These are phyloP conservation scores for Yamadazyma ubonensis DNA, from an alignment of 805 yeast genomes.

Conservation along the genomic window DNA sequence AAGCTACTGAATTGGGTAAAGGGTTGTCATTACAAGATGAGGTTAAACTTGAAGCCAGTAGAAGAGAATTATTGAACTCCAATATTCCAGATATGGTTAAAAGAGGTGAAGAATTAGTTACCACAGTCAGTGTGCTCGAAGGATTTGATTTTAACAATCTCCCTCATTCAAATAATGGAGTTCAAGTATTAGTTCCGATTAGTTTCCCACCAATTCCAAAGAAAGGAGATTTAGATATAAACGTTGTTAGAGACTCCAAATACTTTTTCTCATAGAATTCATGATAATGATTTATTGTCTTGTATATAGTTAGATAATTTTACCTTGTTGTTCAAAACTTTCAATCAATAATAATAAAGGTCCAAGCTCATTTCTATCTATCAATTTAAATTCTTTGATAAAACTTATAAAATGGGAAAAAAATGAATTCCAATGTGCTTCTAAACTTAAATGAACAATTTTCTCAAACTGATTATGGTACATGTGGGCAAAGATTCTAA, in stretches of 20 bases:
- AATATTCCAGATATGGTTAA: constrained; percentile 47
- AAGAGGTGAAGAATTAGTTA: constrained; percentile 55
- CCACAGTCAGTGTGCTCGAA: constrained; percentile 64
- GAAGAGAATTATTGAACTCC: constrained; percentile 56
- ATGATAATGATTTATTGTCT: constrained; percentile 16
- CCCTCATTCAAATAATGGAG: constrained; percentile 19
- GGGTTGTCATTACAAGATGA: constrained; percentile 69
- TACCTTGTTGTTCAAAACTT: constrained; percentile 81
- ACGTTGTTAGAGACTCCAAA: constrained; percentile 63
- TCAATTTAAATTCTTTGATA: constrained; percentile 75
- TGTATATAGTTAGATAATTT: constrained; percentile 47
- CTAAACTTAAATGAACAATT: constrained; percentile 84
- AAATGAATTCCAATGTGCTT: constrained; percentile 97
- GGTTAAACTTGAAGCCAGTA: constrained; percentile 62
- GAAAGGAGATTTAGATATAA: constrained; percentile 82
- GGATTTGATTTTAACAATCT: constrained; percentile 24
- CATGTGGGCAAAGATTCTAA: constrained; percentile 91
- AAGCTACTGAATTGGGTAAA: constrained; percentile 51
- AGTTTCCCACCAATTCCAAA: constrained; percentile 69
- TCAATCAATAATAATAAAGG: constrained; percentile 79
- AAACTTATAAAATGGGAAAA: constrained; percentile 93
- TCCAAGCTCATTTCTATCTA: constrained; percentile 75
- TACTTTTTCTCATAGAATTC: constrained; percentile 88
- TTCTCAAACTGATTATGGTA: constrained; percentile 94
- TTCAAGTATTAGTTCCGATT: constrained; percentile 63